These are phyloP conservation scores for Saccharomyces mikatae DNA, from an alignment of 805 yeast species.

Conservation along the genomic window DNA sequence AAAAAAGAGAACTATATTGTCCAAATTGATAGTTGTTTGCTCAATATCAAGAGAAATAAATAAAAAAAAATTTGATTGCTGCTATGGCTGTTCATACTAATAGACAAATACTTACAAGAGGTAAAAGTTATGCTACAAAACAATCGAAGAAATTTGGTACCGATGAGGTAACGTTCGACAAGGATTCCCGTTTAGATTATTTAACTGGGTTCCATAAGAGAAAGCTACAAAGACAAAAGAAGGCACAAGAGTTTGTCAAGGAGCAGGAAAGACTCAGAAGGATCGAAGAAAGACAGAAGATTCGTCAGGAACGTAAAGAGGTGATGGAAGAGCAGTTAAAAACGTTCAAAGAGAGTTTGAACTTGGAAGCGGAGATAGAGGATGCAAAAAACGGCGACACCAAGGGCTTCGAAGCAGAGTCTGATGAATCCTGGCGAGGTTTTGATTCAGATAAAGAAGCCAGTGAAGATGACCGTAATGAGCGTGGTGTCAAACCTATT, in stretches of 20 bases:
- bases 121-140: conserved; percentile 66
- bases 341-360: conserved; percentile 28
- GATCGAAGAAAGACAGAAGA: conserved; percentile 64
- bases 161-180: conserved; percentile 79
- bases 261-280: conserved; percentile 69
- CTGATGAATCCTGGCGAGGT: conserved; percentile 35
- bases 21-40: background rate
- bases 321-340: conserved; percentile 51
- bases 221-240: conserved; percentile 78
- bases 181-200: conserved; percentile 69
- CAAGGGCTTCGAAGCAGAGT: conserved; percentile 8
- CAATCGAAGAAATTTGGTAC: conserved; percentile 60
- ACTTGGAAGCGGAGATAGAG: conserved; percentile 19
- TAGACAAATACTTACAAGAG: conserved; percentile 83
- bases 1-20: background rate
- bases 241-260: conserved; percentile 66
- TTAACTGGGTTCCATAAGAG: conserved; percentile 94
- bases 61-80: background rate
- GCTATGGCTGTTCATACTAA: conserved; percentile 32
- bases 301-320: conserved; percentile 55
- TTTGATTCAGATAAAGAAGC: conserved; percentile 26
- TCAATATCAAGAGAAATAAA: background rate
- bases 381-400: conserved; percentile 10
- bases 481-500: conserved; percentile 23
- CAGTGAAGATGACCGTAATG: conserved; percentile 14